A percentile compares a stretch with the other conserved stretches of the same genome.
Evolutionary conservation across 2,329 filamentous ascomycete genomes (phyloP).

Genomic region (Lachnellula hyalina): DNA sequence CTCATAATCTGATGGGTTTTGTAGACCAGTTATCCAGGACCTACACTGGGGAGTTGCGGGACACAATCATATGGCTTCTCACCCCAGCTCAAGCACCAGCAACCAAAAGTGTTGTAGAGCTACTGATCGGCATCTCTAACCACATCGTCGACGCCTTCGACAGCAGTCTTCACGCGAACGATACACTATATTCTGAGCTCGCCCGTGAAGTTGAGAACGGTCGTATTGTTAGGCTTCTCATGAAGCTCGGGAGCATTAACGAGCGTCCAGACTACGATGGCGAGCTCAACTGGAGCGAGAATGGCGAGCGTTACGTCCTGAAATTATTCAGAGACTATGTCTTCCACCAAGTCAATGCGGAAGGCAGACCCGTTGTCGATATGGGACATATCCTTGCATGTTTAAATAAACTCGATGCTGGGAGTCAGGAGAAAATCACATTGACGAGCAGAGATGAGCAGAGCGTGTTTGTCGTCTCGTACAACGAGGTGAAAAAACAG

Average conservation of each 20-base stretch:
- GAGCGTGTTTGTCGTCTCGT: constrained; percentile 81
- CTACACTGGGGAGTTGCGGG: constrained; percentile 74
- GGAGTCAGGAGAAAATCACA: constrained; percentile 78
- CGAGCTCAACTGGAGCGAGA: constrained; percentile 80
- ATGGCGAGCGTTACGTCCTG: constrained; percentile 83
- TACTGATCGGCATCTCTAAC: constrained; percentile 71
- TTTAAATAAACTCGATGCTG: constrained; percentile 89
- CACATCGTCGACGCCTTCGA: constrained; percentile 75
- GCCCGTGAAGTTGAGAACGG: constrained; percentile 85
- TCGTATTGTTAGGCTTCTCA: constrained; percentile 69
- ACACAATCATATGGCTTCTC: constrained; percentile 78
- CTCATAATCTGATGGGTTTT: constrained; percentile 59
- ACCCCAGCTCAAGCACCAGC: constrained; percentile 53
- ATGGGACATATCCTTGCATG: constrained; percentile 81
- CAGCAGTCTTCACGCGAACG: constrained; percentile 70
- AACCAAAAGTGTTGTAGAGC: constrained; percentile 70
- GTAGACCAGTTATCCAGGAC: constrained; percentile 71
- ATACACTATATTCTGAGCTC: constrained; percentile 67
- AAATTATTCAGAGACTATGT: constrained; percentile 97
- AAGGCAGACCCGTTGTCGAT: constrained; percentile 78
- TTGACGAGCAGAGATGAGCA: constrained; percentile 87
- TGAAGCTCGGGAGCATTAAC: constrained; percentile 84
- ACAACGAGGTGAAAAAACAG: constrained; percentile 77
- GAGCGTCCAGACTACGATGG: constrained; percentile 82
- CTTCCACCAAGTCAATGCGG: constrained; percentile 88